Percentiles rank a stretch among this genome's conserved stretches.
Conservation (phyloP, 176 grass and related monocot species). For the Carex littledalei region DNA sequence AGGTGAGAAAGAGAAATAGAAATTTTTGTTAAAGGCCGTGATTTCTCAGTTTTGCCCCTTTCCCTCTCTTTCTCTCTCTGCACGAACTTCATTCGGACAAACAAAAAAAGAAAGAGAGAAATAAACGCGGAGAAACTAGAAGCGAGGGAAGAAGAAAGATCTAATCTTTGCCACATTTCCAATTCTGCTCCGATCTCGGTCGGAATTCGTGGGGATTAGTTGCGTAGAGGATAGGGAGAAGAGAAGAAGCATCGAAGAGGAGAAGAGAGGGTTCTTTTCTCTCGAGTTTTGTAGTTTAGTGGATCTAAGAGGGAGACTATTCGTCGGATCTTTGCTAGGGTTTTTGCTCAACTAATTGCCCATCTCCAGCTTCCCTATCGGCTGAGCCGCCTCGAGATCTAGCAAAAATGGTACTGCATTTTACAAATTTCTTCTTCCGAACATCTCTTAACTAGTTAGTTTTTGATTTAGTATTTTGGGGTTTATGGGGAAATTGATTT, state of each 20-base stretch:
- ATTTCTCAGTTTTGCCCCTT: conserved; percentile 3
- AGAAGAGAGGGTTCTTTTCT: conserved; percentile 2
- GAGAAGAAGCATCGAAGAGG: not conserved
- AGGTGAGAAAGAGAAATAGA: not conserved
- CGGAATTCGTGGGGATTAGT: not conserved
- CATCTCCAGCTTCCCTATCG: not conserved
- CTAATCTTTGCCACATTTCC: not conserved
- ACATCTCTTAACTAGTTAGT: not conserved
- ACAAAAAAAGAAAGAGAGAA: not conserved
- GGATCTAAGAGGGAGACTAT: not conserved
- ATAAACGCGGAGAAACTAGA: not conserved
- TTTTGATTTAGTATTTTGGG: conserved; percentile 25
- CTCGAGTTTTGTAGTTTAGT: not conserved
- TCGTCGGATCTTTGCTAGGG: conserved; percentile 18
- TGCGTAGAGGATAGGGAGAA: not conserved
- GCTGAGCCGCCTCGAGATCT: conserved; percentile 32
- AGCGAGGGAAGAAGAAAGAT: not conserved
- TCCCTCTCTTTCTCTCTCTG: not conserved
- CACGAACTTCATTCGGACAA: not conserved
- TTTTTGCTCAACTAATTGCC: conserved; percentile 8
- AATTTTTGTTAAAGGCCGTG: not conserved
- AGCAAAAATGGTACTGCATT: conserved; percentile 24
- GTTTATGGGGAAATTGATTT: conserved; percentile 26
- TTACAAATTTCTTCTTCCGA: not conserved
- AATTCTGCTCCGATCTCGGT: conserved; percentile 18